Evolutionary conservation across 2,329 filamentous ascomycete species (phyloP).

Genomic region (Rhinocladiella mackenziei): DNA sequence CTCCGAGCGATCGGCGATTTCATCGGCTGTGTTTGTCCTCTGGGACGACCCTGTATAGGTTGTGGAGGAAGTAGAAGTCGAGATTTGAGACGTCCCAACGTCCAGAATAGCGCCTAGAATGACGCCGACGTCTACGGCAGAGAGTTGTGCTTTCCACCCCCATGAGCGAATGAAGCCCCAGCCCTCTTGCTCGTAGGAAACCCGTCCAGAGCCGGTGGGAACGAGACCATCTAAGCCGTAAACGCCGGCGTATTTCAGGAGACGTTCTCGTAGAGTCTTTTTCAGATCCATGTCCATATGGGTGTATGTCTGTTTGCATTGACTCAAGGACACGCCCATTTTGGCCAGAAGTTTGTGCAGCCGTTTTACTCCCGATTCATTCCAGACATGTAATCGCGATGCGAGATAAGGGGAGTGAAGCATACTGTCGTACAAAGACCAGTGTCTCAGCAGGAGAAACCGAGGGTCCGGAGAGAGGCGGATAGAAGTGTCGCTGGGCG

Average conservation of each 20-base stretch:
- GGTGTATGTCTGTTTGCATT: constrained; percentile 92
- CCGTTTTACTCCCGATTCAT: constrained; percentile 78
- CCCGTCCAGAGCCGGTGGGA: constrained; percentile 67
- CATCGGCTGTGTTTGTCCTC: constrained; percentile 14
- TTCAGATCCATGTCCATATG: constrained; percentile 99
- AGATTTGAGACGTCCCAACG: constrained; percentile 55
- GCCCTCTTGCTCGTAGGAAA: constrained; percentile 73
- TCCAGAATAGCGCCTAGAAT: constrained; percentile 89
- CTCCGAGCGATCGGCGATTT: constrained; percentile 25
- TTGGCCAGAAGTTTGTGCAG: constrained; percentile 93
- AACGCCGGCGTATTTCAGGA: constrained; percentile 85
- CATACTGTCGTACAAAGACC: constrained; percentile 98
- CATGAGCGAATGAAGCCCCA: constrained; percentile 97
- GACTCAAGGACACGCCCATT: constrained; percentile 91
- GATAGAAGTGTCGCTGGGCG: constrained; percentile 87
- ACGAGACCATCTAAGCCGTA: constrained; percentile 95
- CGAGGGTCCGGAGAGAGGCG: constrained; percentile 88
- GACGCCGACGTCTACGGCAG: constrained; percentile 89
- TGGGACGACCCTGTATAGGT: constrained; percentile 18
- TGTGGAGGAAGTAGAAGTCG: constrained; percentile 2
- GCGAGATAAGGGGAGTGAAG: constrained; percentile 93
- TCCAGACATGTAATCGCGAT: constrained; percentile 89
- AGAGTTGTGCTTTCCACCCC: constrained; percentile 94
- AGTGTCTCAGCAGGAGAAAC: constrained; percentile 88
- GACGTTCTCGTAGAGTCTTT: constrained; percentile 73